A percentile compares a stretch with the other conserved stretches of the same genome.
These are phyloP conservation scores for Pythium aphanidermatum DNA, from an alignment of 352 stramenopile genomes.

Conservation along the genomic window DNA sequence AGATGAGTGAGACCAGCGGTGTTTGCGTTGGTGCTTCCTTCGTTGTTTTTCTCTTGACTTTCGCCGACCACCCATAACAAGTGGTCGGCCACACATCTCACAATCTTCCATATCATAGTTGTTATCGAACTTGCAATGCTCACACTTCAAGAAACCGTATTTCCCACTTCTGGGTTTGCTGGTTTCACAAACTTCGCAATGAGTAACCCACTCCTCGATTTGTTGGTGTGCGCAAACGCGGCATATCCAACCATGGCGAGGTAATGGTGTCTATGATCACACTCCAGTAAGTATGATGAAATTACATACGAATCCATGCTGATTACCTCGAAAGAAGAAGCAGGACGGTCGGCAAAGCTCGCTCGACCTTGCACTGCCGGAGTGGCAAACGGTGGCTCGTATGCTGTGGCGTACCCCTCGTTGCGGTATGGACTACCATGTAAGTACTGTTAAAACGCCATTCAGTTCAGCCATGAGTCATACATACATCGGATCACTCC, in stretches of 20 bases:
- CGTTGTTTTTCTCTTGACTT: too few species aligned
- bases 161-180: constrained; percentile 45
- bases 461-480: not conserved
- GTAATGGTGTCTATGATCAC: constrained; percentile 15
- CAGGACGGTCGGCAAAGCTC: constrained; percentile 30
- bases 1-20: constrained; percentile 28
- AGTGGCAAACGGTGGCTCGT: constrained; percentile 29
- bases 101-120: constrained; percentile 66
- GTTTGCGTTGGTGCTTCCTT: constrained; percentile 35
- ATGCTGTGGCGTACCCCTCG: constrained; percentile 15
- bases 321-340: constrained; percentile 20
- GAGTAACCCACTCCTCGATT: constrained; percentile 57
- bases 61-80: constrained; percentile 26
- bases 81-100: constrained; percentile 49
- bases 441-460: too few species aligned
- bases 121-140: constrained; percentile 70
- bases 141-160: constrained; percentile 51
- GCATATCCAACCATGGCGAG: constrained; percentile 52
- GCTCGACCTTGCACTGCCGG: constrained; percentile 19
- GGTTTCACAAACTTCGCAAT: constrained; percentile 69
- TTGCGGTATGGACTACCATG: too few species aligned
- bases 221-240: constrained; percentile 65
- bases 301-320: too few species aligned
- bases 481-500: constrained; percentile 6
- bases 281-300: not conserved